These are phyloP conservation scores for Jatropha multifida DNA, from an alignment of 441 rosid genomes.

Conservation along the genomic window DNA sequence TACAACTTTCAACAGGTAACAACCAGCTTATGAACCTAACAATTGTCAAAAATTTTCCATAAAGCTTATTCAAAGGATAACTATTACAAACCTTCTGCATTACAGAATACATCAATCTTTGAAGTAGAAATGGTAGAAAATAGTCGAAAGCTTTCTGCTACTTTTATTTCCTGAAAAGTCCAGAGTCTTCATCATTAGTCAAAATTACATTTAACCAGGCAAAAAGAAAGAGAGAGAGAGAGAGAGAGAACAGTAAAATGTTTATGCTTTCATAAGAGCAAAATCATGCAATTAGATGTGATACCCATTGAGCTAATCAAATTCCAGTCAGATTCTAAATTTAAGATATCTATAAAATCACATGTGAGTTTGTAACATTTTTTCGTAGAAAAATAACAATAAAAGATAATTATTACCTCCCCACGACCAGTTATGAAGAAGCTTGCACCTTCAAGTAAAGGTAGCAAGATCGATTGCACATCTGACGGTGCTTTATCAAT, in stretches of 20 bases:
- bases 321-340: constrained; percentile 3
- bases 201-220: not conserved
- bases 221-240: not conserved
- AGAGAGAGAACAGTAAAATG: not conserved
- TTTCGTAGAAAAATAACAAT: constrained; percentile 1
- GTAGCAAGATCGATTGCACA: constrained; percentile 79
- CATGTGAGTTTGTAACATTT: not conserved
- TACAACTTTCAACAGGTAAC: not conserved
- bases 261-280: not conserved
- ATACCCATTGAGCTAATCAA: not conserved
- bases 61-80: not conserved
- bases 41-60: not conserved
- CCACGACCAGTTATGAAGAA: constrained; percentile 71
- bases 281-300: not conserved
- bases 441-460: constrained; percentile 79
- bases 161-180: constrained; percentile 72
- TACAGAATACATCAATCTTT: constrained; percentile 46
- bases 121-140: constrained; percentile 86
- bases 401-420: constrained; percentile 51
- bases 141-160: constrained; percentile 78
- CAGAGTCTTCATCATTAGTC: constrained; percentile 16
- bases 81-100: constrained; percentile 53
- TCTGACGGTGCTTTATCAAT: constrained; percentile 95
- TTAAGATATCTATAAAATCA: not conserved
- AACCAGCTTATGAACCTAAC: constrained; percentile 5